Evolutionary conservation across 768 basidiomycete species (phyloP).

Genomic region (Pulveroboletus sp.): DNA sequence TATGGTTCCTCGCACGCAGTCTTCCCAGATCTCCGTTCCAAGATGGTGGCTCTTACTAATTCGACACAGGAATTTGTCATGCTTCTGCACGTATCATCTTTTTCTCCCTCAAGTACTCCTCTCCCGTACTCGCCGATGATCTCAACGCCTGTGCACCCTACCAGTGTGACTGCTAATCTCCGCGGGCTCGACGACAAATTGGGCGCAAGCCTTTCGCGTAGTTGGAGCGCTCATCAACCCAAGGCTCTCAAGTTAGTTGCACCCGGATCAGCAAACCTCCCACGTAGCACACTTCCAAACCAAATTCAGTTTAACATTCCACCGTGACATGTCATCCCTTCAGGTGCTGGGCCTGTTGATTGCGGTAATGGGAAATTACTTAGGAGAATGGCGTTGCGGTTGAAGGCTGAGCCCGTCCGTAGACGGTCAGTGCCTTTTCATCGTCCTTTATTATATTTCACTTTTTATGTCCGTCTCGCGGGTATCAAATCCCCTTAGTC

Average conservation of each 20-base stretch:
- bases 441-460: neutral
- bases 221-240: constrained; percentile 50
- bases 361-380: constrained; percentile 14
- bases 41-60: constrained; percentile 74
- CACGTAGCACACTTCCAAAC: constrained; percentile 52
- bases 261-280: constrained; percentile 30
- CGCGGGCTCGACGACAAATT: constrained; percentile 43
- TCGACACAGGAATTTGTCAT: constrained; percentile 86
- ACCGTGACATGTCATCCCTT: constrained; percentile 13
- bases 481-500: neutral
- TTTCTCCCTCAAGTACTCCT: constrained; percentile 53
- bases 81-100: constrained; percentile 79
- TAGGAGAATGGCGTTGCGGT: constrained; percentile 14
- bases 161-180: constrained; percentile 7
- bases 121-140: constrained; percentile 60
- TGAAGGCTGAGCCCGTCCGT: constrained; percentile 31
- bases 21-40: constrained; percentile 55
- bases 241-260: constrained; percentile 36
- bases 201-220: constrained; percentile 52
- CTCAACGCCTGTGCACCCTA: constrained; percentile 23
- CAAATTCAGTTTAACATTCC: constrained; percentile 42
- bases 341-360: constrained; percentile 1
- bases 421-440: constrained; percentile 11
- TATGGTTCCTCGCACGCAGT: constrained; percentile 54
- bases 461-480: neutral